Percentiles rank a stretch among this genome's conserved stretches.
Evolutionary conservation across 305 asterid genomes (phyloP).

Genomic region (Fraxinus angustifolia): DNA sequence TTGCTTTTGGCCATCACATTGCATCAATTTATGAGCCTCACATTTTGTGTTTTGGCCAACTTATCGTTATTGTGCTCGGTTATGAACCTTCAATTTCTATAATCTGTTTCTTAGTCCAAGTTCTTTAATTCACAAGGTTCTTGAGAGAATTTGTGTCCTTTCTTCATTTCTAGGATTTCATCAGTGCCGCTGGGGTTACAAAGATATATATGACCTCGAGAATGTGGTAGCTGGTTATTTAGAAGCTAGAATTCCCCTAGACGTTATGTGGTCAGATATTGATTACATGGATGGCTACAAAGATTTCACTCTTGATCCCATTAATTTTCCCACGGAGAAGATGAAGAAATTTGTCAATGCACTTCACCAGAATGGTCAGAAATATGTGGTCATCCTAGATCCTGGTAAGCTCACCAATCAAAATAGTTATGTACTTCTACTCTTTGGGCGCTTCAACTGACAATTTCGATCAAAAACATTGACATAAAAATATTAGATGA

Average conservation of each 20-base stretch:
- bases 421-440: not conserved
- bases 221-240: constrained; percentile 64
- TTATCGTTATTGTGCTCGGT: not conserved
- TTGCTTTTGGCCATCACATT: not conserved
- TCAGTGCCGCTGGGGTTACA: constrained; percentile 78
- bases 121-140: not conserved
- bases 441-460: not conserved
- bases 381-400: constrained; percentile 70
- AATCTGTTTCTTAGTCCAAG: not conserved
- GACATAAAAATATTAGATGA: not conserved
- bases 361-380: constrained; percentile 70
- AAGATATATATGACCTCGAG: constrained; percentile 55
- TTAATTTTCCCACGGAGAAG: constrained; percentile 55
- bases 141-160: not conserved
- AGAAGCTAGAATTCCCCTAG: constrained; percentile 70
- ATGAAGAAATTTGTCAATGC: constrained; percentile 54
- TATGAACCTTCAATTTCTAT: not conserved
- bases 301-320: constrained; percentile 90
- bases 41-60: not conserved
- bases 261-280: constrained; percentile 91
- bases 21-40: constrained; percentile 1
- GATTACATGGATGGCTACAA: constrained; percentile 88
- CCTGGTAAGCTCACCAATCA: constrained; percentile 53
- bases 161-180: constrained; percentile 63
- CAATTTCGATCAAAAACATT: not conserved